Percentiles rank a stretch among this genome's conserved stretches.
phyloP scores from a whole-genome alignment of 768 basidiomycete genomes.

The Dacryopinax primogenitus region DNA sequence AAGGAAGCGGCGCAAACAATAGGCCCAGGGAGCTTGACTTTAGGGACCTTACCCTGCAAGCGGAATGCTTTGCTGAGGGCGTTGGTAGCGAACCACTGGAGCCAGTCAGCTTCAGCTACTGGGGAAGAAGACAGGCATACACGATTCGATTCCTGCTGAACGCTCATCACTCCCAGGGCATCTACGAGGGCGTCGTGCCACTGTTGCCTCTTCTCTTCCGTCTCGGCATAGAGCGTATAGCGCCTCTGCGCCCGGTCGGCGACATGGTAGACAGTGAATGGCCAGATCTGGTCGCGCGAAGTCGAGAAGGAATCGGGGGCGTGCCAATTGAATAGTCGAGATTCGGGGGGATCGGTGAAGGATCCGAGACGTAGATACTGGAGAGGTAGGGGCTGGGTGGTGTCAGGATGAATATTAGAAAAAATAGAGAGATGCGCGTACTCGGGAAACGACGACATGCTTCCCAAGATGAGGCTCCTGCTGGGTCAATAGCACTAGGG shows the following conservation, averaged over 20 bases:
- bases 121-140: constrained; percentile 30
- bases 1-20: constrained; percentile 3
- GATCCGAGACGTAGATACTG: constrained; percentile 61
- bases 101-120: not conserved
- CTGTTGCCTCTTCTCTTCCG: constrained; percentile 43
- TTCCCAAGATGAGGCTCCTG: not conserved
- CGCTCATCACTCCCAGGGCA: constrained; percentile 50
- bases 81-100: not conserved
- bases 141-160: constrained; percentile 58
- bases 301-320: not conserved
- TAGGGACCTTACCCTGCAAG: not conserved
- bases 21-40: not conserved
- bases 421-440: constrained; percentile 27
- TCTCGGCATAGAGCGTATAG: constrained; percentile 59
- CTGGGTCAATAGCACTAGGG: not conserved
- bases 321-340: constrained; percentile 43
- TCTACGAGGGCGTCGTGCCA: constrained; percentile 53
- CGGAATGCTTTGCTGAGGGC: not conserved
- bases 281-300: constrained; percentile 38
- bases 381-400: constrained; percentile 56
- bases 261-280: constrained; percentile 66
- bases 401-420: constrained; percentile 11
- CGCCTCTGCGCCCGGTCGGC: constrained; percentile 41
- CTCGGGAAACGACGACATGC: constrained; percentile 45
- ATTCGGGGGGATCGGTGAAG: constrained; percentile 47